Conservation (phyloP, 257 asterid genomes). For the Scutellaria galericulata region DNA sequence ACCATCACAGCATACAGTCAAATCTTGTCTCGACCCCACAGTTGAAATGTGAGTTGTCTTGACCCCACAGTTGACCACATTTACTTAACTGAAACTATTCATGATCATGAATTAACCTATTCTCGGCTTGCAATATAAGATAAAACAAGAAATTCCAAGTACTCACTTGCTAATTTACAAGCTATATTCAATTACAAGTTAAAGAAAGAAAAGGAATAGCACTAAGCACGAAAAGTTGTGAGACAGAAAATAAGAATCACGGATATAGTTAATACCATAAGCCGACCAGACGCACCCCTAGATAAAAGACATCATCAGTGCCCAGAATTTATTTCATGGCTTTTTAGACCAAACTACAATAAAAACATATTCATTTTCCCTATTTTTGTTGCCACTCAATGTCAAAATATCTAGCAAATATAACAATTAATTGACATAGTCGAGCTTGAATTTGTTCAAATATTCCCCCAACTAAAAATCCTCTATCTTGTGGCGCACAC, state of each 20-base stretch:
- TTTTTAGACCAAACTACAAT: conserved; percentile 4
- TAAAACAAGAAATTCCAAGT: background rate
- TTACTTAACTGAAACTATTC: conserved; percentile 9
- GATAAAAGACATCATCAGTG: background rate
- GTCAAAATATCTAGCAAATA: background rate
- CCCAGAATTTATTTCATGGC: background rate
- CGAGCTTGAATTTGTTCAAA: background rate
- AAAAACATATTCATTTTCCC: conserved; percentile 7
- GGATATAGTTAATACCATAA: conserved; percentile 10
- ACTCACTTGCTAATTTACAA: background rate
- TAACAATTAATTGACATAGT: background rate
- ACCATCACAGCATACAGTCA: conserved; percentile 18
- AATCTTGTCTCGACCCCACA: conserved; percentile 13
- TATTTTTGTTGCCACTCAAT: background rate
- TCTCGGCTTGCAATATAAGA: conserved; percentile 23
- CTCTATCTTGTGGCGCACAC: background rate
- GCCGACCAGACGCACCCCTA: conserved; percentile 20
- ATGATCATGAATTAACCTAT: background rate
- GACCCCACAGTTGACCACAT: background rate
- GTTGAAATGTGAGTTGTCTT: background rate
- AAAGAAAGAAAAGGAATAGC: background rate
- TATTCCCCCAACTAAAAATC: background rate
- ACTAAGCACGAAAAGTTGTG: background rate
- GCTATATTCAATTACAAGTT: conserved; percentile 13
- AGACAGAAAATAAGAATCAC: conserved; percentile 5